These are phyloP conservation scores for Diplodia corticola DNA, from an alignment of 2,329 filamentous ascomycete genomes.

Conservation along the genomic window DNA sequence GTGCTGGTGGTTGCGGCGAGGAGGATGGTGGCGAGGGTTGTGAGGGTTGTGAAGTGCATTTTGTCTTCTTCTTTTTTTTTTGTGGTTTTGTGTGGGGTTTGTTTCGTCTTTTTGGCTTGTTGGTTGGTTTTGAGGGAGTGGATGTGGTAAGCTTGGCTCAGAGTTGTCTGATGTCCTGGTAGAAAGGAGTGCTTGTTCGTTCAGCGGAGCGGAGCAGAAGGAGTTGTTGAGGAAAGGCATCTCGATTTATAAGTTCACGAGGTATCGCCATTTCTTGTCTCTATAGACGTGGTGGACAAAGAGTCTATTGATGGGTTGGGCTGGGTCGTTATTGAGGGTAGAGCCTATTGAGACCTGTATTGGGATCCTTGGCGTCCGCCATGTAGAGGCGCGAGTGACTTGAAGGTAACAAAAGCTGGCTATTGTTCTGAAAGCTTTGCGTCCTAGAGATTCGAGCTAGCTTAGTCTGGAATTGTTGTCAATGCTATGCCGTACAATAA, in stretches of 20 bases:
- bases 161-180: background rate
- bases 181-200: background rate
- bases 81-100: background rate
- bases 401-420: background rate
- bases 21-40: background rate
- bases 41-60: background rate
- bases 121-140: background rate
- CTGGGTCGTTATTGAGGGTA: background rate
- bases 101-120: background rate
- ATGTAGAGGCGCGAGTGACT: background rate
- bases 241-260: background rate
- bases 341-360: slow-evolving; percentile 4
- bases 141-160: background rate
- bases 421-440: background rate
- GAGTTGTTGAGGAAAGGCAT: background rate
- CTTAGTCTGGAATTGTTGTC: background rate
- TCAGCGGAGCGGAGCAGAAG: background rate
- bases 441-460: background rate
- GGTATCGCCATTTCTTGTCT: background rate
- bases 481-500: background rate
- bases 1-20: background rate
- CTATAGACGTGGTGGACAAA: background rate
- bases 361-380: slow-evolving; percentile 1
- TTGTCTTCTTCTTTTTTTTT: background rate
- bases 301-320: background rate